Evolutionary conservation across 1,139 yeast species (phyloP).

Genomic region (Yamadazyma kanchanaburiensis): DNA sequence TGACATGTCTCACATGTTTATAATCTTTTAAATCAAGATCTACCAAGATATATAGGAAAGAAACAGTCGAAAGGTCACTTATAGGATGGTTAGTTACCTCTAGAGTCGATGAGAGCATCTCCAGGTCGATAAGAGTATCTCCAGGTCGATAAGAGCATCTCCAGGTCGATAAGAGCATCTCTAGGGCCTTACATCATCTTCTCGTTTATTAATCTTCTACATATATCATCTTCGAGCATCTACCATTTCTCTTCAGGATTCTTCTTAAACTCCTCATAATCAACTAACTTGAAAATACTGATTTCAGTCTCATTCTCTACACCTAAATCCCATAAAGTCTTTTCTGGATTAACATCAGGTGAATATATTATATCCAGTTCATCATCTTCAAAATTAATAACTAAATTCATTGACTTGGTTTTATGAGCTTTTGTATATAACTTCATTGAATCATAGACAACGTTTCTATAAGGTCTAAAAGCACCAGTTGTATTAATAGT

Average conservation of each 20-base stretch:
- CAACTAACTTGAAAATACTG: slow-evolving; percentile 67
- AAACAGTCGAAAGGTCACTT: no score
- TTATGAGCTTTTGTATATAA: slow-evolving; percentile 95
- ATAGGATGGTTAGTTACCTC: no score
- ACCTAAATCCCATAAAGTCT: slow-evolving; percentile 61
- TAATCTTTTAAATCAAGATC: no score
- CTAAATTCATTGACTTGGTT: slow-evolving; percentile 87
- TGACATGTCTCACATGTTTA: no score
- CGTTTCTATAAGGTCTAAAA: slow-evolving; percentile 78
- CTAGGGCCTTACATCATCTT: no score
- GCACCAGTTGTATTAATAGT: slow-evolving; percentile 65
- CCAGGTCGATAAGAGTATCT: no score
- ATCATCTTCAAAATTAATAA: slow-evolving; percentile 79
- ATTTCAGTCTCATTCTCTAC: slow-evolving; percentile 89
- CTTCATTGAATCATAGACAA: slow-evolving; percentile 74
- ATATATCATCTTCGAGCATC: no score
- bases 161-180: no score
- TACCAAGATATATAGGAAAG: no score
- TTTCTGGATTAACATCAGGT: slow-evolving; percentile 26
- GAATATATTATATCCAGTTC: slow-evolving; percentile 54
- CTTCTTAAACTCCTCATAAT: slow-evolving; percentile 63
- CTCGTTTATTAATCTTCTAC: no score
- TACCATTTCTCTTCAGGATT: slow-evolving; percentile 94
- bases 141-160: no score
- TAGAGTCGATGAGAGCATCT: no score